Conservation (phyloP, 2,329 filamentous ascomycete species). For the Neofusicoccum umdonicola region DNA sequence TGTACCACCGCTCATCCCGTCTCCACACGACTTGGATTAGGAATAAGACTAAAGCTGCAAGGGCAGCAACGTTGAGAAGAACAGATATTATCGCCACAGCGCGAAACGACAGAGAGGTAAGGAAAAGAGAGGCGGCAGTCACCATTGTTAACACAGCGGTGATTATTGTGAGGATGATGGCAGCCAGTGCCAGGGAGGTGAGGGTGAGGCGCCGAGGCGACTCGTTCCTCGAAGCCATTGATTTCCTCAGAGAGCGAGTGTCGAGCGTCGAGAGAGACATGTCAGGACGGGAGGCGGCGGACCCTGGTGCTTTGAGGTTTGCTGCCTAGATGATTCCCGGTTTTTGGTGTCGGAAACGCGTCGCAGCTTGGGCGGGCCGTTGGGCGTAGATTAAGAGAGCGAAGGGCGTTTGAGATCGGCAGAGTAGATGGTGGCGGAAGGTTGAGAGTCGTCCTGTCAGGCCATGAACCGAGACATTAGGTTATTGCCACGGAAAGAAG, state of each 20-base stretch:
- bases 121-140: slow-evolving; percentile 33
- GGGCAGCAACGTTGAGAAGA: slow-evolving; percentile 29
- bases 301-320: background rate
- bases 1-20: slow-evolving; percentile 12
- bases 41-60: slow-evolving; percentile 19
- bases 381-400: background rate
- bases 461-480: slow-evolving; percentile 11
- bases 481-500: background rate
- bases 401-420: background rate
- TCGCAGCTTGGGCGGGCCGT: background rate
- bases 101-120: slow-evolving; percentile 25
- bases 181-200: slow-evolving; percentile 22
- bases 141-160: slow-evolving; percentile 36
- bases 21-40: slow-evolving; percentile 27
- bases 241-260: slow-evolving; percentile 8
- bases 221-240: slow-evolving; percentile 2
- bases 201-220: slow-evolving; percentile 21
- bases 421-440: background rate
- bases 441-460: slow-evolving; percentile 1
- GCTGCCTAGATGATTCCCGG: background rate
- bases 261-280: slow-evolving; percentile 16
- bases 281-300: background rate
- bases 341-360: background rate
- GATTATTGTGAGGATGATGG: slow-evolving; percentile 35
- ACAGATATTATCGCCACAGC: slow-evolving; percentile 31